phyloP scores from a whole-genome alignment of 2,329 filamentous ascomycete genomes.

The Truncatella angustata region DNA sequence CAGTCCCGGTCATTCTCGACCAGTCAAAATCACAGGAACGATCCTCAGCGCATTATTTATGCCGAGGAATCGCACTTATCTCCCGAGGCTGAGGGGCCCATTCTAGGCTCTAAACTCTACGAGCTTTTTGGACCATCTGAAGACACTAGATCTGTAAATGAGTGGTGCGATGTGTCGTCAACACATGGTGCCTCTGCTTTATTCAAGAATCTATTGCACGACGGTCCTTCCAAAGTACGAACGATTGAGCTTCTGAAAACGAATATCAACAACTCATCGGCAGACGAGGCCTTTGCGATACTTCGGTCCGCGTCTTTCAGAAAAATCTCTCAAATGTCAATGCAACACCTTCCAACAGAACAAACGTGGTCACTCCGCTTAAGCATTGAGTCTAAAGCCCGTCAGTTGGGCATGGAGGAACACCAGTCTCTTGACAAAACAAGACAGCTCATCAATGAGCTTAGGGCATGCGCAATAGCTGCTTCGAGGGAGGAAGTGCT shows the following conservation, averaged over 20 bases:
- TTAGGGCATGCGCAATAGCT: constrained; percentile 36
- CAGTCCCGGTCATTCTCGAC: constrained; percentile 7
- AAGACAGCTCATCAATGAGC: constrained; percentile 30
- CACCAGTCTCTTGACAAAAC: constrained; percentile 22
- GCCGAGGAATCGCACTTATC: no score
- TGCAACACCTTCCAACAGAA: constrained; percentile 24
- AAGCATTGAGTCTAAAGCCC: constrained; percentile 25
- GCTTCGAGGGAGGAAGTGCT: constrained; percentile 34
- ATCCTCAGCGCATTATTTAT: no score
- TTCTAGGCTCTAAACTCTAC: no score
- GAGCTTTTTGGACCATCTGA: constrained; percentile 4
- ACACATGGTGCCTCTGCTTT: constrained; percentile 9
- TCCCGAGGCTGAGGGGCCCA: no score
- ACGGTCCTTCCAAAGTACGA: constrained; percentile 22
- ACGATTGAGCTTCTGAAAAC: constrained; percentile 22
- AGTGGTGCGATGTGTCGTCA: not conserved
- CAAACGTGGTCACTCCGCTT: constrained; percentile 33
- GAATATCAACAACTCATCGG: constrained; percentile 17
- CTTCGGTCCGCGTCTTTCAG: constrained; percentile 15
- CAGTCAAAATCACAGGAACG: no score
- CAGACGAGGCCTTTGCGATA: not conserved
- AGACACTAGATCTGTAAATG: constrained; percentile 7
- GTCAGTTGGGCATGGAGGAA: constrained; percentile 12
- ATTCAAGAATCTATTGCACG: constrained; percentile 17
- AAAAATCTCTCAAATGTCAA: constrained; percentile 24